These are phyloP conservation scores for Rhinocladiella mackenziei DNA, from an alignment of 2,329 filamentous ascomycete species.

Conservation along the genomic window DNA sequence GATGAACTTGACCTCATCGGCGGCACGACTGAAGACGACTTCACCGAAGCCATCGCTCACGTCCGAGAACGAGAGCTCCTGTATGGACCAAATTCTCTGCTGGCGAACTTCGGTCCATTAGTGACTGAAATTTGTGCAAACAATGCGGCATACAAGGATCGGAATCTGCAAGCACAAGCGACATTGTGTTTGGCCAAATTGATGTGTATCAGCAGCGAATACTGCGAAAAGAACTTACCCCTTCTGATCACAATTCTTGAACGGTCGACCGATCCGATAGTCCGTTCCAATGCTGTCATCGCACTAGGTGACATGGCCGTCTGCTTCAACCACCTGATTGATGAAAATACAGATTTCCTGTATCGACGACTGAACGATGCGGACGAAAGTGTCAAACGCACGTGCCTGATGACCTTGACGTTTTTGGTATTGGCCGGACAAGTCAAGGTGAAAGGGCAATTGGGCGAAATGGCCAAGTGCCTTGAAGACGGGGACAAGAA, in stretches of 20 bases:
- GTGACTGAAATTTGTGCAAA: constrained; percentile 92
- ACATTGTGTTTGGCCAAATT: constrained; percentile 94
- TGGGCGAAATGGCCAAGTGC: constrained; percentile 99
- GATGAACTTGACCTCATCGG: constrained; percentile 96
- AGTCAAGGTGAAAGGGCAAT: constrained; percentile 97
- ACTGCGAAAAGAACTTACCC: constrained; percentile 87
- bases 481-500: constrained; percentile 93
- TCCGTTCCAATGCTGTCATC: constrained; percentile 93
- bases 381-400: constrained; percentile 88
- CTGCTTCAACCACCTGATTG: constrained; percentile 98
- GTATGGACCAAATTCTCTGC: constrained; percentile 74
- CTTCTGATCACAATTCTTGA: constrained; percentile 98
- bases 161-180: constrained; percentile 84
- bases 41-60: constrained; percentile 79
- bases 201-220: constrained; percentile 97
- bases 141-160: constrained; percentile 86
- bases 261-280: constrained; percentile 83
- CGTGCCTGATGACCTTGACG: constrained; percentile 96
- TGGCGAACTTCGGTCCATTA: constrained; percentile 86
- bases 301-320: constrained; percentile 98
- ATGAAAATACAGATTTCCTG: constrained; percentile 97
- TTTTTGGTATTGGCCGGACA: constrained; percentile 96
- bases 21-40: constrained; percentile 91
- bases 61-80: constrained; percentile 80
- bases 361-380: constrained; percentile 88